Base-by-base conservation (phyloP, 768 basidiomycete genomes). In the Phylloporus rhodoxanthus region DNA sequence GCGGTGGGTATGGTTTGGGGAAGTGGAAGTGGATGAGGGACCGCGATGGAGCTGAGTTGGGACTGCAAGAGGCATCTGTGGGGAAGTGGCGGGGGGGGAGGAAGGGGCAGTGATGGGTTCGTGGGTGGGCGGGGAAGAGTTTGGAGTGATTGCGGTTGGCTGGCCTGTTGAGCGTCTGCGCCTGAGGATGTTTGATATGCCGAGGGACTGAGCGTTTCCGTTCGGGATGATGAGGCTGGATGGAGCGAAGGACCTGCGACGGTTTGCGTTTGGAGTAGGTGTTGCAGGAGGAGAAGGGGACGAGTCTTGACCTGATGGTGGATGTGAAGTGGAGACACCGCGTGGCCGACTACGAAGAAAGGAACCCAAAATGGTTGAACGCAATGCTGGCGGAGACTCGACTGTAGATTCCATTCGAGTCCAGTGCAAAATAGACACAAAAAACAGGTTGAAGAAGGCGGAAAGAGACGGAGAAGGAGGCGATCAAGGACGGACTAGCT, bases 281-380 rank as follows among this genome's bases (percentile, higher is more conserved):
- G 72, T 68, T 21, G 72, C 68, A 2, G 72, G 69, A 0, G 75
- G 75, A 0, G 79, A 77, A 6, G 77, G 69, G 68, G 69, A 64
- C 21, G 62, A 63, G 49, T 69, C 70, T 50, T 53, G 63, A 32
- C 61, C 23, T 37, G 48, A 13, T 30, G 60, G 49, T 40, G 53
- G 51, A 38, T 81, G 78, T 19, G 82, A 81, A 65, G 81, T 76
- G 28, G 84, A 85, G 39, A 77, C 71, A 63, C 83, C 85, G 57
- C 84, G 75, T 15, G 84, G 84, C 53, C 85, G 72, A 40, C 78
- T 79, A 51, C 85, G 80, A 52, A 89, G 74, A 66, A 87, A 81
- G 45, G 81, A 82, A 51, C 84, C 81, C 41, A 89, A 75, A 65
- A 89, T 86, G 52, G 82, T 82, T 54, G 65, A 57, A 49, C 85